phyloP scores from a whole-genome alignment of 202 grass and related monocot genomes.

The Elaeis oleifera region DNA sequence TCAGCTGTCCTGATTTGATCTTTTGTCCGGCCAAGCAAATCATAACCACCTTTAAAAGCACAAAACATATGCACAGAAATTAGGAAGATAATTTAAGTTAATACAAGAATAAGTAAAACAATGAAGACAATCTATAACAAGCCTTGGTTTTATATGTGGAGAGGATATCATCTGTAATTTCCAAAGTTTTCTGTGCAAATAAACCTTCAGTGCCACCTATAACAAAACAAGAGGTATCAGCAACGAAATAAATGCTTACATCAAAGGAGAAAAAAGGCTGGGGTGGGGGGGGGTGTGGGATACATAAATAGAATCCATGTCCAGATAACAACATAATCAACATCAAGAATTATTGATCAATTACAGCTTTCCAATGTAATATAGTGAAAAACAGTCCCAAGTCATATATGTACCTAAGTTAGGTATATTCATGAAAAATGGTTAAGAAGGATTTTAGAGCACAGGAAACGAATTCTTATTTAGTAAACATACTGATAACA shows the following conservation, averaged over 20 bases:
- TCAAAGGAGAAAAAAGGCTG: too few relatives aligned
- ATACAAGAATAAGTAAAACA: not conserved
- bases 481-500: too few relatives aligned
- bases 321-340: too few relatives aligned
- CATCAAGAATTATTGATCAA: too few relatives aligned
- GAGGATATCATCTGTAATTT: constrained; percentile 80
- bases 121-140: not conserved
- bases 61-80: not conserved
- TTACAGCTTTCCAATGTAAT: too few relatives aligned
- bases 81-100: constrained; percentile 8
- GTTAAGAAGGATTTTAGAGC: too few relatives aligned
- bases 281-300: too few relatives aligned
- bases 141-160: constrained; percentile 97
- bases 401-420: too few relatives aligned
- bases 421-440: too few relatives aligned
- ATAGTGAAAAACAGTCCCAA: too few relatives aligned
- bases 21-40: constrained; percentile 92
- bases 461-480: too few relatives aligned
- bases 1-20: constrained; percentile 97
- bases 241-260: not conserved
- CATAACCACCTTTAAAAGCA: constrained; percentile 62
- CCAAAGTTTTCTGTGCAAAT: constrained; percentile 83
- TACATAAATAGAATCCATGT: too few relatives aligned
- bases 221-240: constrained; percentile 13
- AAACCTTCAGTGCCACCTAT: constrained; percentile 88